Conservation (phyloP, 2,329 filamentous ascomycete genomes). For the Aspergillus arachidicola region DNA sequence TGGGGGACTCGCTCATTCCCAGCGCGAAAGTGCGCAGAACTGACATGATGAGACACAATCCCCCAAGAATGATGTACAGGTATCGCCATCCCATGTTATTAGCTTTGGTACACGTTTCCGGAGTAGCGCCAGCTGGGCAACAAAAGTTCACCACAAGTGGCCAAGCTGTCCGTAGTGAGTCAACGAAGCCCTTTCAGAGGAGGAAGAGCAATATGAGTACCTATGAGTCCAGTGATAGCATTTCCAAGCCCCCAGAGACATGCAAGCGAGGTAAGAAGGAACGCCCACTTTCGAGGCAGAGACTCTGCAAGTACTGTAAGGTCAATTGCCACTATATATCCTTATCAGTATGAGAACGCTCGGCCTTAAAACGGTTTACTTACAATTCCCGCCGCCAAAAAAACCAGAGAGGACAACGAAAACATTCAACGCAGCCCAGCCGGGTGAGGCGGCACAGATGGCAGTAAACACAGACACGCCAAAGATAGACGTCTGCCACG, state of each 20-base stretch:
- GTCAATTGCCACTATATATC: not conserved
- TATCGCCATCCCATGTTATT: not conserved
- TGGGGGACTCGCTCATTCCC: conserved; percentile 20
- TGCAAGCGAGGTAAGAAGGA: not conserved
- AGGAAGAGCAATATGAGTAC: not conserved
- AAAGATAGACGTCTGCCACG: conserved; percentile 14
- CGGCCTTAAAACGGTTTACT: not conserved
- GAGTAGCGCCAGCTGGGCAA: not conserved
- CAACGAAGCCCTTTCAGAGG: not conserved
- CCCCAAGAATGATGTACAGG: not conserved
- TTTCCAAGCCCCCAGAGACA: conserved; percentile 19
- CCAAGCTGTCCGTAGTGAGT: not conserved
- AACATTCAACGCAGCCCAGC: conserved; percentile 2
- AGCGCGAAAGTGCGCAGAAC: not conserved
- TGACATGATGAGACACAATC: not conserved
- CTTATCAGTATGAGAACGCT: not conserved
- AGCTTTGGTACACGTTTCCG: not conserved
- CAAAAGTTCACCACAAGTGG: not conserved
- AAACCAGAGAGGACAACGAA: not conserved
- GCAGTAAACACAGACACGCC: conserved; percentile 11
- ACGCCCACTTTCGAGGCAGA: not conserved
- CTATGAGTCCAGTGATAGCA: conserved; percentile 57
- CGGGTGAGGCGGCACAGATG: conserved; percentile 7
- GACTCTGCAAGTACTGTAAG: not conserved
- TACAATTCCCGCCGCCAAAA: not conserved